Evolutionary conservation across 345 rosid genomes (phyloP).

Genomic region (Camelina sativa): DNA sequence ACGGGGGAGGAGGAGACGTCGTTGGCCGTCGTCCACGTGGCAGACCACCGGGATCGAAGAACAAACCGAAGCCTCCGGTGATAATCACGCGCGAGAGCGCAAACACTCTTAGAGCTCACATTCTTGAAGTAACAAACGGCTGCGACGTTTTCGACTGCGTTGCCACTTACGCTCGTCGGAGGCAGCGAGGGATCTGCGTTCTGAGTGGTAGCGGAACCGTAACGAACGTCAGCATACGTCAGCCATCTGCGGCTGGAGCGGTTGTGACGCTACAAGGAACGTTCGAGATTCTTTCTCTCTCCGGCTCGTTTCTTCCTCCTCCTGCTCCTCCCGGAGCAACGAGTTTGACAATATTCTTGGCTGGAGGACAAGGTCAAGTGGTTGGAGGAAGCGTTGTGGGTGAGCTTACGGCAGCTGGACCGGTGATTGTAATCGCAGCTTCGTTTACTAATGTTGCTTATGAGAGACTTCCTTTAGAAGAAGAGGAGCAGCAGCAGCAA

Average conservation of each 20-base stretch:
- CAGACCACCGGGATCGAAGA: constrained; percentile 94
- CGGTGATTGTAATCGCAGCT: constrained; percentile 91
- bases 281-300: constrained; percentile 88
- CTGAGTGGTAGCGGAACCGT: constrained; percentile 92
- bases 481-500: constrained; percentile 76
- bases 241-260: constrained; percentile 88
- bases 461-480: constrained; percentile 93
- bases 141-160: constrained; percentile 92
- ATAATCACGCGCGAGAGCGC: constrained; percentile 96
- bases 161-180: constrained; percentile 81
- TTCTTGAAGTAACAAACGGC: constrained; percentile 89
- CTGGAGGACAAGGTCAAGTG: constrained; percentile 97
- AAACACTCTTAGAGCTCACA: constrained; percentile 95
- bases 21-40: constrained; percentile 83
- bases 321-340: constrained; percentile 99
- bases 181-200: constrained; percentile 93
- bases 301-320: constrained; percentile 94
- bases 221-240: constrained; percentile 88
- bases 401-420: constrained; percentile 93
- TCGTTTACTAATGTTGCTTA: constrained; percentile 97
- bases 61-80: constrained; percentile 92
- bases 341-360: constrained; percentile 83
- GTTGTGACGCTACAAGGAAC: constrained; percentile 91
- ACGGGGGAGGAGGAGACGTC: constrained; percentile 43
- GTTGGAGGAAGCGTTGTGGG: constrained; percentile 97